Percentiles rank a stretch among this genome's conserved stretches.
Evolutionary conservation across 352 stramenopile species (phyloP).

Genomic region (Plasmopara viticola): DNA sequence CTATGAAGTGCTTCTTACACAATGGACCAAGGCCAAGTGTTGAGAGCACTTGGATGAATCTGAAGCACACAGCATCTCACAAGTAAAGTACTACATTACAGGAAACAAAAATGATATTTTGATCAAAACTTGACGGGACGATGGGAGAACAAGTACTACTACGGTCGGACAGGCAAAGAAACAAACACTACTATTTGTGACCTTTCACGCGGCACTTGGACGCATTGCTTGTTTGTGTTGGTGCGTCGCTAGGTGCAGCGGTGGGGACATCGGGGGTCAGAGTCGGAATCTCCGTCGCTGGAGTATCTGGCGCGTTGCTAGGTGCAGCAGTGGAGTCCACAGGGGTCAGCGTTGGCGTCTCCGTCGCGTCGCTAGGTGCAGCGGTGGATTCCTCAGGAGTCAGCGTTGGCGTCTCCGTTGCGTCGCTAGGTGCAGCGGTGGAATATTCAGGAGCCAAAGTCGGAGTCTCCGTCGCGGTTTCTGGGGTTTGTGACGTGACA

Average conservation of each 20-base stretch:
- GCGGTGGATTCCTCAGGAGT: not conserved
- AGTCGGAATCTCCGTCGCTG: not conserved
- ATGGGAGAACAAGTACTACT: conserved; percentile 4
- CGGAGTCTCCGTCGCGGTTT: no score
- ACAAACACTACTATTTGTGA: conserved; percentile 12
- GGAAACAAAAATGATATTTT: no score
- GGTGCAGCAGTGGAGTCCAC: not conserved
- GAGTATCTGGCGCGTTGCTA: not conserved
- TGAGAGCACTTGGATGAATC: no score
- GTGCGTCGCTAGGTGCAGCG: conserved; percentile 3
- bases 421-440: no score
- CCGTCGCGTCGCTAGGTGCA: not conserved
- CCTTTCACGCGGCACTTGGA: conserved; percentile 21
- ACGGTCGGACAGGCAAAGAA: conserved; percentile 7
- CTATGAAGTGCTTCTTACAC: no score
- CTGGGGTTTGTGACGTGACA: no score
- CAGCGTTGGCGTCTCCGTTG: not conserved
- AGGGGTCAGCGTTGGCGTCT: not conserved
- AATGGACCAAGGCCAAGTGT: no score
- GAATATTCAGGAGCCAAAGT: no score
- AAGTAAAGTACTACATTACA: no score
- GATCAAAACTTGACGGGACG: not conserved
- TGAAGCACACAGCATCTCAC: no score
- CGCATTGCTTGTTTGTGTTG: conserved; percentile 11
- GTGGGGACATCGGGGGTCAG: conserved; percentile 3